Conservation (phyloP, 179 eudicot species). For the Vitellaria paradoxa region DNA sequence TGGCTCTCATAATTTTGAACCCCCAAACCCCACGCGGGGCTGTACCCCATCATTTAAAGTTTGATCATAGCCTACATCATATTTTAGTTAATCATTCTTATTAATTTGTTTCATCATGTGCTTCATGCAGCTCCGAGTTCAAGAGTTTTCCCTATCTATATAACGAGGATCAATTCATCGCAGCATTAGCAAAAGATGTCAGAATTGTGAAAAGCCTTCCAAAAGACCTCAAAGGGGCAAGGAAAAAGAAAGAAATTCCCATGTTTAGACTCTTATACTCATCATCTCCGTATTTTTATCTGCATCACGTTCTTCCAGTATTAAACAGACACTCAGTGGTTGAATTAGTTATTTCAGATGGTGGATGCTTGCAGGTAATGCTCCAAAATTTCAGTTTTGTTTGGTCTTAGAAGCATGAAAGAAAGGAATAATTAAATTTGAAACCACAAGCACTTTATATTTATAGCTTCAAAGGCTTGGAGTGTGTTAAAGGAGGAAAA, state of each 20-base stretch:
- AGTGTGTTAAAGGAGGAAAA: too few relatives aligned
- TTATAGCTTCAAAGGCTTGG: too few relatives aligned
- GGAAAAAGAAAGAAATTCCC: constrained; percentile 78
- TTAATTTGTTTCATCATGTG: neutral
- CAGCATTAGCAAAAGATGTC: constrained; percentile 70
- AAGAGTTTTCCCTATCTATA: constrained; percentile 96
- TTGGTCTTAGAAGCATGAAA: too few relatives aligned
- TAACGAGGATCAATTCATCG: constrained; percentile 86
- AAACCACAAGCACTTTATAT: too few relatives aligned
- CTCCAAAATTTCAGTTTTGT: too few relatives aligned
- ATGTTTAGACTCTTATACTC: constrained; percentile 58
- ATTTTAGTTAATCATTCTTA: neutral
- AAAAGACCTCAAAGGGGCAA: constrained; percentile 80
- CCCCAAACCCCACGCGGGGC: too few relatives aligned
- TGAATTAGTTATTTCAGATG: constrained; percentile 69
- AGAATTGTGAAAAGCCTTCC: constrained; percentile 81
- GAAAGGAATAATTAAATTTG: too few relatives aligned
- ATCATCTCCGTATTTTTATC: constrained; percentile 65
- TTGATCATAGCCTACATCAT: neutral
- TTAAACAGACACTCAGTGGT: constrained; percentile 69
- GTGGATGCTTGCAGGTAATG: constrained; percentile 91
- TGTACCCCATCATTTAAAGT: neutral
- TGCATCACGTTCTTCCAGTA: constrained; percentile 75
- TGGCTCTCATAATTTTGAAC: neutral
- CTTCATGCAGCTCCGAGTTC: constrained; percentile 65